These are phyloP conservation scores for Picea glauca DNA, from an alignment of 75 land plant species.

Conservation along the genomic window DNA sequence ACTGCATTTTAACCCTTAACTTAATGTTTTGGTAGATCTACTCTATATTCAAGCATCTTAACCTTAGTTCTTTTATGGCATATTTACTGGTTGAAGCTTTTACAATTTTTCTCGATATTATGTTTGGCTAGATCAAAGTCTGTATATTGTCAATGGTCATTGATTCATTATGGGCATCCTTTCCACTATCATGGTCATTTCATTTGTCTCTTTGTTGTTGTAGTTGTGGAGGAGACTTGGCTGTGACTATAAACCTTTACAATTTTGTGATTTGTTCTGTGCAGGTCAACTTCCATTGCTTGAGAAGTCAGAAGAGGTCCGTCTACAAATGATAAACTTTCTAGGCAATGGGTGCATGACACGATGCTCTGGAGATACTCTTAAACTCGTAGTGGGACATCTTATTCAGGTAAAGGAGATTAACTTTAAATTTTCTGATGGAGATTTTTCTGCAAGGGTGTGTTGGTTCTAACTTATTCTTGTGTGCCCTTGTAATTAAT, in stretches of 20 bases:
- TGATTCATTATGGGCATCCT: not conserved
- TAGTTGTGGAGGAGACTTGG: not conserved
- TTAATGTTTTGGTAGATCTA: not conserved
- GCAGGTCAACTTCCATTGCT: conserved; percentile 36
- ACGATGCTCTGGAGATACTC: conserved; percentile 20
- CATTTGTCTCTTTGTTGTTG: not conserved
- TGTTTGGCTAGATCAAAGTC: not conserved
- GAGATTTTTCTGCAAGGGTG: not conserved
- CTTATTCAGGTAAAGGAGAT: conserved; percentile 9
- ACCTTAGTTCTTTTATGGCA: not conserved
- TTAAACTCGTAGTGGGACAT: not conserved
- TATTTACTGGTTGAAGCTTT: not conserved
- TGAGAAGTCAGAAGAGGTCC: conserved; percentile 32
- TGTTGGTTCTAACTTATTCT: not conserved
- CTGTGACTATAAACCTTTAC: not conserved
- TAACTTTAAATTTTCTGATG: not conserved
- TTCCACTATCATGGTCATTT: not conserved
- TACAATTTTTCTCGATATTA: not conserved
- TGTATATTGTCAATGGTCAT: conserved; percentile 5
- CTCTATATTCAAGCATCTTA: not conserved
- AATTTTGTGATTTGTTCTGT: not conserved
- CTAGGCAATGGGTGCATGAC: conserved; percentile 8
- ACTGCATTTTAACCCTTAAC: not conserved
- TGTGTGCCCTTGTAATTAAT: not conserved
- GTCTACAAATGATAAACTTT: conserved; percentile 22